phyloP scores from a whole-genome alignment of 768 basidiomycete species.

The Royoungia palumana region DNA sequence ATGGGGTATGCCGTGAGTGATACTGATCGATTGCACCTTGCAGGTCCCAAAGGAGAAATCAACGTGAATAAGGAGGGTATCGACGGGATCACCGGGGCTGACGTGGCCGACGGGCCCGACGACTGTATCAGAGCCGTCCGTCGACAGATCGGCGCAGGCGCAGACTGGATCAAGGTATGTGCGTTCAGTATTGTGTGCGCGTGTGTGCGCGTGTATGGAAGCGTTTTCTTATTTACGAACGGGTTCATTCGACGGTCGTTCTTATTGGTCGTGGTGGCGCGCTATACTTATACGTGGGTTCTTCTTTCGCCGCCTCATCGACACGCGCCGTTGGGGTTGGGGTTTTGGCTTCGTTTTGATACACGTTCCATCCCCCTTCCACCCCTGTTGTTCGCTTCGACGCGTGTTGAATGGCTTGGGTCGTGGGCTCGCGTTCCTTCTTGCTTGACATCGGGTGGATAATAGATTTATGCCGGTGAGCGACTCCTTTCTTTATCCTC shows the following conservation, averaged over 20 bases:
- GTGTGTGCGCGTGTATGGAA: slow-evolving; percentile 4
- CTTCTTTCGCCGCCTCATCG: neutral
- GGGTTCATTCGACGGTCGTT: no score
- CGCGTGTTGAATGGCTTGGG: neutral
- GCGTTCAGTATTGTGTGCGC: neutral
- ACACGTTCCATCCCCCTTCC: slow-evolving; percentile 7
- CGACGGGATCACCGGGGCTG: slow-evolving; percentile 55
- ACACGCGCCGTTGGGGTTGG: neutral
- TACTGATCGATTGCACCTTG: neutral
- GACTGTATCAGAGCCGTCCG: slow-evolving; percentile 55
- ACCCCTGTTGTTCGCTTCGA: neutral
- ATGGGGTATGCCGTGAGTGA: neutral
- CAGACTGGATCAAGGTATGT: slow-evolving; percentile 65
- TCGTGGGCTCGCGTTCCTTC: neutral
- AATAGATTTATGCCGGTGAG: slow-evolving; percentile 52
- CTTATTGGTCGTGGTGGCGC: no score
- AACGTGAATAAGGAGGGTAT: slow-evolving; percentile 48
- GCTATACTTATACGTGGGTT: no score
- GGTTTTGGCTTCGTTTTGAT: slow-evolving; percentile 11
- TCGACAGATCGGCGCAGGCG: slow-evolving; percentile 59
- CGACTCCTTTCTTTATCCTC: slow-evolving; percentile 1
- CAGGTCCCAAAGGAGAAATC: slow-evolving; percentile 53
- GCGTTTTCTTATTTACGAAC: neutral
- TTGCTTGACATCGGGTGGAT: neutral
- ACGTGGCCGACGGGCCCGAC: slow-evolving; percentile 55